These are phyloP conservation scores for Plasmodium coatneyi DNA, from an alignment of 169 alveolate genomes.

Conservation along the genomic window DNA sequence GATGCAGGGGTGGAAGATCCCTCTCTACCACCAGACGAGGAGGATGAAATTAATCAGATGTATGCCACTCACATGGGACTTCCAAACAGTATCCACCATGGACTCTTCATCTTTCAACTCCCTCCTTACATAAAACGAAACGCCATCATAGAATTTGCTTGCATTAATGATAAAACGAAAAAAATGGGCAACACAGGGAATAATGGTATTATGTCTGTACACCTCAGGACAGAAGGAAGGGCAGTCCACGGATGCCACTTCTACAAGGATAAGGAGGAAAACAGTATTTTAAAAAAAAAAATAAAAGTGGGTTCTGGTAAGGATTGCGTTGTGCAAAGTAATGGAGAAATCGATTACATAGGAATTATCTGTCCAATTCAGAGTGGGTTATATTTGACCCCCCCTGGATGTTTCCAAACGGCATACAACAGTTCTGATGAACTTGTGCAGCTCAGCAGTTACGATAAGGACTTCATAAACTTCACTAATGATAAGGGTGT, in stretches of 20 bases:
- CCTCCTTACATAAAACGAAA: constrained; percentile 57
- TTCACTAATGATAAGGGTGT: constrained; percentile 45
- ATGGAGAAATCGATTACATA: constrained; percentile 48
- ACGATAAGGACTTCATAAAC: constrained; percentile 10
- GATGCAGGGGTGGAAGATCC: constrained; percentile 6
- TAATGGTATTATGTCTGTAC: constrained; percentile 53
- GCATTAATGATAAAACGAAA: constrained; percentile 30
- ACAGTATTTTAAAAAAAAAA: constrained; percentile 18
- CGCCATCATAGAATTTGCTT: constrained; percentile 24
- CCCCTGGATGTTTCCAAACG: constrained; percentile 17
- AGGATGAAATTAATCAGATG: background rate
- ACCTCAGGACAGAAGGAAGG: background rate
- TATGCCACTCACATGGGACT: constrained; percentile 19
- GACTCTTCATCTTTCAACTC: constrained; percentile 49
- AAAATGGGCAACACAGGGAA: constrained; percentile 21
- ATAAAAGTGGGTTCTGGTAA: constrained; percentile 15
- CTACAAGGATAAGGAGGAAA: constrained; percentile 23
- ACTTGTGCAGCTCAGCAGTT: background rate
- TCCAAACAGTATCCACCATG: constrained; percentile 12
- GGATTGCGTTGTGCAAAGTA: constrained; percentile 21
- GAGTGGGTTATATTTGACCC: constrained; percentile 13
- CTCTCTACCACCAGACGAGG: background rate
- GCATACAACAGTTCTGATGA: background rate
- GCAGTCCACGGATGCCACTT: constrained; percentile 56
- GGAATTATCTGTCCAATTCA: constrained; percentile 40